These are phyloP conservation scores for Rhizopogon rudus DNA, from an alignment of 768 basidiomycete genomes.

Conservation along the genomic window DNA sequence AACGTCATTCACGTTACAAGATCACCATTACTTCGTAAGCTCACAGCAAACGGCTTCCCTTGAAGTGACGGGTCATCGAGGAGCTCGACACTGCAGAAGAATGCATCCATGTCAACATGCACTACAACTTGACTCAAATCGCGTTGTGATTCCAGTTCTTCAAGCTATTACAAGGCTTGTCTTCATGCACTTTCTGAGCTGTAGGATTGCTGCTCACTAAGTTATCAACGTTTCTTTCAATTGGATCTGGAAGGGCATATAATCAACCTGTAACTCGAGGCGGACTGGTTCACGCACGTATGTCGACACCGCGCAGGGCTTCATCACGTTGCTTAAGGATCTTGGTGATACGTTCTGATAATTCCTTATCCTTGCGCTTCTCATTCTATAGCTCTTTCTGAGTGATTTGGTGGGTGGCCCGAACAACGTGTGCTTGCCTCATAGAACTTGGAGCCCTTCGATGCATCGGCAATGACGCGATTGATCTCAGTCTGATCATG, in stretches of 20 bases:
- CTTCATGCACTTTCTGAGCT: background rate
- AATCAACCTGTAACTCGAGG: constrained; percentile 5
- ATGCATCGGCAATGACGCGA: constrained; percentile 82
- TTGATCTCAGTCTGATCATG: constrained; percentile 84
- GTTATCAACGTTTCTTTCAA: constrained; percentile 65
- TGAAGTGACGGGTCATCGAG: constrained; percentile 57
- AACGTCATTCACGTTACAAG: constrained; percentile 2
- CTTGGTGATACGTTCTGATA: constrained; percentile 70
- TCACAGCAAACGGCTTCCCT: constrained; percentile 72
- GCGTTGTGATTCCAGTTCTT: constrained; percentile 65
- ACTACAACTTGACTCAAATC: constrained; percentile 84
- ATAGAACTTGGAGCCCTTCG: constrained; percentile 92
- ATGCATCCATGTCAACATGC: constrained; percentile 96
- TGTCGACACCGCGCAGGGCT: constrained; percentile 47
- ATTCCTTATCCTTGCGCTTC: constrained; percentile 82
- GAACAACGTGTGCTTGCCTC: constrained; percentile 43
- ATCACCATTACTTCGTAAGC: background rate
- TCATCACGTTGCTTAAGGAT: constrained; percentile 65
- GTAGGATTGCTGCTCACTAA: constrained; percentile 44
- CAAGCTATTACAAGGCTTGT: constrained; percentile 33
- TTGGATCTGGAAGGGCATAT: constrained; percentile 34
- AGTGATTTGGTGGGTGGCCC: background rate
- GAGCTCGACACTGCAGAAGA: constrained; percentile 79
- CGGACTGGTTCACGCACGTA: constrained; percentile 38
- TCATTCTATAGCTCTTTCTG: constrained; percentile 56